Percentiles rank a stretch among this genome's conserved stretches.
Evolutionary conservation across 2,329 filamentous ascomycete species (phyloP).

Genomic region (Alternaria gansuensis): DNA sequence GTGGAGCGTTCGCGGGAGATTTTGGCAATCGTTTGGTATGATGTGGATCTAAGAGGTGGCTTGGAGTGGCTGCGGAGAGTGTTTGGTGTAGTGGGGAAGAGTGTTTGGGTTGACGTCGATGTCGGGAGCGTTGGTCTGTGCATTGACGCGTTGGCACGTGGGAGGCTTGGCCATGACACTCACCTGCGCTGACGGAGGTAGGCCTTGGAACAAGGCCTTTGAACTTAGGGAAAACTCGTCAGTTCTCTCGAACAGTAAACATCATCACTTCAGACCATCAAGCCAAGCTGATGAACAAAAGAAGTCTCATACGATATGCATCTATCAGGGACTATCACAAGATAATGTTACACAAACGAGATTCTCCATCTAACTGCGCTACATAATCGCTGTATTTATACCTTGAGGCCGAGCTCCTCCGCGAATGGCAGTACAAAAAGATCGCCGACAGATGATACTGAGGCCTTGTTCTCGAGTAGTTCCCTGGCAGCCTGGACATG

Average conservation of each 20-base stretch:
- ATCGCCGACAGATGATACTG: conserved; percentile 89
- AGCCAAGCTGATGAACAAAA: conserved; percentile 35
- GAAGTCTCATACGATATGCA: conserved; percentile 49
- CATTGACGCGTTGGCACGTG: conserved; percentile 24
- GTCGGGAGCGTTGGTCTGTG: background rate
- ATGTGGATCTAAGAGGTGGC: background rate
- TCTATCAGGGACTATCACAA: conserved; percentile 55
- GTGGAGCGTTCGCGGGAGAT: background rate
- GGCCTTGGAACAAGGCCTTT: background rate
- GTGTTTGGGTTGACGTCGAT: conserved; percentile 13
- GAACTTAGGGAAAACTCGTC: background rate
- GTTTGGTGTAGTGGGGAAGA: background rate
- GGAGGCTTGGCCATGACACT: background rate
- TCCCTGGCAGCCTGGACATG: conserved; percentile 78
- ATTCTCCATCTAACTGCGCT: conserved; percentile 43
- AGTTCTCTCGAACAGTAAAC: background rate
- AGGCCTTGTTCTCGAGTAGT: conserved; percentile 86
- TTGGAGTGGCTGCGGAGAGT: background rate
- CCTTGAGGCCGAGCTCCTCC: conserved; percentile 90
- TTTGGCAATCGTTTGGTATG: too few relatives aligned
- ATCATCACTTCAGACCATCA: background rate
- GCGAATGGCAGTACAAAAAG: conserved; percentile 90
- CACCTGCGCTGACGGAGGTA: background rate
- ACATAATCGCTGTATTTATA: conserved; percentile 69
- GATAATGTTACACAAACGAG: conserved; percentile 54